Evolutionary conservation across 1,284 basidiomycete genomes (phyloP).

Genomic region (Sphaerobolus stellatus): DNA sequence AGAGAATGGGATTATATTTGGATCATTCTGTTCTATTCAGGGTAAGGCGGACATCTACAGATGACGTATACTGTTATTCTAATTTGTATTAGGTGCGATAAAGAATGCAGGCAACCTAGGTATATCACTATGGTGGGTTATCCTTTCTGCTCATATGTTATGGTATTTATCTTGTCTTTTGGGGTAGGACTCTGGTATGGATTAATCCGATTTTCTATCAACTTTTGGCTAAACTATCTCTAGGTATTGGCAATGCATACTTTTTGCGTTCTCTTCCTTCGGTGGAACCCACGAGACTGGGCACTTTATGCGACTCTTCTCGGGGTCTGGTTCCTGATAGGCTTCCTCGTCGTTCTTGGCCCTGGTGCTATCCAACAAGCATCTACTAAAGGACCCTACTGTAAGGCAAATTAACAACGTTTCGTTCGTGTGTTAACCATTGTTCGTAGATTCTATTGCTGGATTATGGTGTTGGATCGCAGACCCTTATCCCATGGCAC

Average conservation of each 20-base stretch:
- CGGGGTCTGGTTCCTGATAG: conserved; percentile 13
- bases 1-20: conserved; percentile 1
- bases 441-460: conserved; percentile 3
- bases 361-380: conserved; percentile 5
- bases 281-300: conserved; percentile 4
- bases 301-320: conserved; percentile 10
- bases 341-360: conserved; percentile 8
- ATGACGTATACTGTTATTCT: not conserved
- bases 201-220: not conserved
- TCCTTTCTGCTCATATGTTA: not conserved
- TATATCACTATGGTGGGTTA: conserved; percentile 13
- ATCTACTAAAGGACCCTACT: conserved; percentile 10
- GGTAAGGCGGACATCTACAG: not conserved
- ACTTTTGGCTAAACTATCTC: not conserved
- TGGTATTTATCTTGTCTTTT: not conserved
- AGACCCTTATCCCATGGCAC: conserved; percentile 1
- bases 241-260: conserved; percentile 15
- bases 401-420: not conserved
- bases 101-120: conserved; percentile 15
- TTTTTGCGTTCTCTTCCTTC: conserved; percentile 13
- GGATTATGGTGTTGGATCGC: conserved; percentile 17
- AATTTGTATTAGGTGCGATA: conserved; percentile 10
- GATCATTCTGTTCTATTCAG: conserved; percentile 6
- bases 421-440: not conserved
- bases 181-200: conserved; percentile 4